Conservation (phyloP, 2,329 filamentous ascomycete genomes). For the Dothideomycetidae sp. region DNA sequence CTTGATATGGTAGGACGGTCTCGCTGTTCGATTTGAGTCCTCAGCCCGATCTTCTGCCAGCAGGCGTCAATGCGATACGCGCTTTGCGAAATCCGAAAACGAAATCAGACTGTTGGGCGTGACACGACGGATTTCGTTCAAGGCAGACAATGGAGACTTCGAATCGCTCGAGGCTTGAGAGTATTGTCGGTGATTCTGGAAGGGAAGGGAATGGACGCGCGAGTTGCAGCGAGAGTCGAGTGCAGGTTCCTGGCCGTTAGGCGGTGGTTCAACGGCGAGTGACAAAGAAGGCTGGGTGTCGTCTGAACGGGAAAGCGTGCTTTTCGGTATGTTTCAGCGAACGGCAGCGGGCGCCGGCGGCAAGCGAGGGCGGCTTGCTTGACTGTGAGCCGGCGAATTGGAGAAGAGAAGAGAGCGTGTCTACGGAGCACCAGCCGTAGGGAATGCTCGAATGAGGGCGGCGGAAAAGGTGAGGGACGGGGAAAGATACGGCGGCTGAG, state of each 20-base stretch:
- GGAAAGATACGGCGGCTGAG: background rate
- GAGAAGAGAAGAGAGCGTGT: background rate
- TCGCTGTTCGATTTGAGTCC: too few relatives aligned
- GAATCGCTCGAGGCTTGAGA: slow-evolving; percentile 4
- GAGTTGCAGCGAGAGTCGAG: background rate
- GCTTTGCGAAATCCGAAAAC: too few relatives aligned
- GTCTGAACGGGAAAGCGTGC: slow-evolving; percentile 2
- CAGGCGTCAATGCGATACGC: too few relatives aligned
- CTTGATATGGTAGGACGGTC: too few relatives aligned
- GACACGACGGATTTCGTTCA: background rate
- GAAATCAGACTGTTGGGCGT: slow-evolving; percentile 1
- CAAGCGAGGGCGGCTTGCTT: background rate
- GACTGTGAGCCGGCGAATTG: background rate
- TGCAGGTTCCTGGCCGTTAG: slow-evolving; percentile 7
- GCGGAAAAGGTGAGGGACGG: background rate
- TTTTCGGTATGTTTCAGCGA: background rate
- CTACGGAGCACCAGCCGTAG: background rate
- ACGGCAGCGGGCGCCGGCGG: background rate
- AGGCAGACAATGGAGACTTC: slow-evolving; percentile 1
- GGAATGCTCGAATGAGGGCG: background rate
- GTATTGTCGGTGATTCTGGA: too few relatives aligned
- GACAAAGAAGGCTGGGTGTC: slow-evolving; percentile 11
- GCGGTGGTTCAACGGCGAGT: slow-evolving; percentile 8
- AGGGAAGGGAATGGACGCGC: background rate
- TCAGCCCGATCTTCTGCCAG: too few relatives aligned